Evolutionary conservation across 192 early-diverging fungal genomes (phyloP), one percentile per base, ranked within the genome.

Genomic region (Ambispora gerdemannii): DNA sequence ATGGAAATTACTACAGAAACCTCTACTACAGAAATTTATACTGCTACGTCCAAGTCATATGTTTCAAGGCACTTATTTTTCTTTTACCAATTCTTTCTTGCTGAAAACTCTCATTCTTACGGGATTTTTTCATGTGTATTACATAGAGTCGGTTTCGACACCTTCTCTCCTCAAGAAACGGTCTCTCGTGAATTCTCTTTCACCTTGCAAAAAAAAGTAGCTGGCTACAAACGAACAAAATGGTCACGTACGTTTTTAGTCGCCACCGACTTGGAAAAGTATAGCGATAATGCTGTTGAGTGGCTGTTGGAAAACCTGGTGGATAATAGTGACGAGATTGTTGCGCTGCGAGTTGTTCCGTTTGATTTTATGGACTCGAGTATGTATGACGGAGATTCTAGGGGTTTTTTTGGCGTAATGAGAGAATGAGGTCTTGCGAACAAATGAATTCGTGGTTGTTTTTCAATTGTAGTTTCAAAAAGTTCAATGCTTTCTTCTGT

Each of bases 291-390:
- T 75, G 83, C 81, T 33, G 61, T 85, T 0, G 50, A 76, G 31
- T 85, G 83, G 83, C 72, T 76, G 3, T 80, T 78, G 64, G 80
- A 82, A 61, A 74, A 74, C n/a, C 75, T 85, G 50, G 72, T 85
- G 59, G 83, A 83, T 38, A 78, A 83, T 72, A 81, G 83, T 27
- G 83, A 85, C 71, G 83, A 85, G 62, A 71, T 77, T 47, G 59
- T 77, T 31, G 76, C 76, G 20, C 51, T 77, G 22, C 62, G 76
- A 28, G 76, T 77, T 10, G 63, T 77, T 28, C 76, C 76, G 24
- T 59, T 74, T 34, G 76, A 77, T 32, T 49, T 77, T 47, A 53
- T 72, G 34, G 76, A 77, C 27, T 74, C 70, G 32, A 72, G 76
- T 77, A 77, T 68, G 76, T 77, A 10, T 27, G 15, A 35, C 51